Evolutionary conservation across 257 asterid genomes (phyloP).

Genomic region (Paraleonurus japonicus): DNA sequence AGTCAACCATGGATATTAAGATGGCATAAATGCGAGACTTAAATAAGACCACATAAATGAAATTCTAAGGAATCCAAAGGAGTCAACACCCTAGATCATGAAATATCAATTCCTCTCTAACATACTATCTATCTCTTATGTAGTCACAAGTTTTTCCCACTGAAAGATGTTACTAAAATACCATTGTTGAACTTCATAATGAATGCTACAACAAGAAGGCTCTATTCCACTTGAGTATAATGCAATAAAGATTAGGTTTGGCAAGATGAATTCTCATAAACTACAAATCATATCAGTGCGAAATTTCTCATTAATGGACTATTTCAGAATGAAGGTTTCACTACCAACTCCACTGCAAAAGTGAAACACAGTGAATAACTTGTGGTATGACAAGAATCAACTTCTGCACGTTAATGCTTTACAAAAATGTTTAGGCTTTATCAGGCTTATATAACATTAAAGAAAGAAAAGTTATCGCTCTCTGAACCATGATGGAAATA

Average conservation of each 20-base stretch:
- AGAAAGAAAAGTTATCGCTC: background rate
- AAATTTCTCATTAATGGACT: background rate
- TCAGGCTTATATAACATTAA: background rate
- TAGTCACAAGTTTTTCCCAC: background rate
- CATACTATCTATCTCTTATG: background rate
- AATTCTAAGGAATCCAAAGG: background rate
- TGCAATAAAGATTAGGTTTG: background rate
- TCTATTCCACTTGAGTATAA: background rate
- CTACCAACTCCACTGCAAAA: background rate
- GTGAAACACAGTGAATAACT: background rate
- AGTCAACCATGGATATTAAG: background rate
- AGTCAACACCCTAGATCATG: background rate
- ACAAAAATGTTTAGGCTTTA: background rate
- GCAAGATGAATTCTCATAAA: background rate
- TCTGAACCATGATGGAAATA: slow-evolving; percentile 22
- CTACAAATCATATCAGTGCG: background rate
- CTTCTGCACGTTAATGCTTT: background rate
- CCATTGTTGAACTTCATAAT: background rate
- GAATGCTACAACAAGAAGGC: background rate
- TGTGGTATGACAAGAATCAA: background rate
- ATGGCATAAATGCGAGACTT: background rate
- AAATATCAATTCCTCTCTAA: background rate
- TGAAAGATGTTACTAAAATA: background rate
- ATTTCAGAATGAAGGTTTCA: slow-evolving; percentile 1
- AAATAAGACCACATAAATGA: background rate